Conservation (phyloP, 225 moss, liverwort and hornwort genomes). For the Pseudisothecium myosuroides region DNA sequence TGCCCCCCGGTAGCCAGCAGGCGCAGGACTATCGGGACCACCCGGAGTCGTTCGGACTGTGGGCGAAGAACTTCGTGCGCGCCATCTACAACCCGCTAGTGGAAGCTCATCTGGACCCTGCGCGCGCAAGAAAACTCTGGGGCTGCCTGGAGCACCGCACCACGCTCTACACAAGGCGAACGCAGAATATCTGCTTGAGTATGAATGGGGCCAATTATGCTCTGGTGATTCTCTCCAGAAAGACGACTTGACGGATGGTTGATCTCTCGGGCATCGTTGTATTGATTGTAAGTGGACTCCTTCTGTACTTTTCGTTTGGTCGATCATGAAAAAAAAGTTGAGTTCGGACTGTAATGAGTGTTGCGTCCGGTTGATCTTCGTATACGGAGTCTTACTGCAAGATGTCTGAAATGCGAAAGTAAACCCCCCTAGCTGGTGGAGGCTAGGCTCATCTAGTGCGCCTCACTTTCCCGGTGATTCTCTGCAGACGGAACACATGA, state of each 20-base stretch:
- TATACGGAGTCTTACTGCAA: background rate
- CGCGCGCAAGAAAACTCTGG: background rate
- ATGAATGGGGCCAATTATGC: background rate
- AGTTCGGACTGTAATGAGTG: background rate
- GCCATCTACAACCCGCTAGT: slow-evolving; percentile 3
- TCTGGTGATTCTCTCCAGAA: background rate
- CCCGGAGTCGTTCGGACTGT: background rate
- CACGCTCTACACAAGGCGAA: background rate
- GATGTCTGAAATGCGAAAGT: background rate
- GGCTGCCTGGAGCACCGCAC: background rate
- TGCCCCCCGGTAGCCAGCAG: background rate
- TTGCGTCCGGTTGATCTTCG: background rate
- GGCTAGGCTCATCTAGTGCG: background rate
- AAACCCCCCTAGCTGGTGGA: background rate
- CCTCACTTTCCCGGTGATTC: too few relatives aligned
- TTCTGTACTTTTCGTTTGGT: background rate
- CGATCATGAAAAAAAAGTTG: background rate
- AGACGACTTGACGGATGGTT: background rate
- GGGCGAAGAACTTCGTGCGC: background rate
- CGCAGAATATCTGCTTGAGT: background rate
- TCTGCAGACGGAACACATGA: background rate
- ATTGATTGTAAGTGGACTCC: background rate
- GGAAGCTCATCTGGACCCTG: background rate
- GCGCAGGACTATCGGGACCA: background rate
- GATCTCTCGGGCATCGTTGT: background rate